These are phyloP conservation scores for Pochonia chlamydosporia DNA, from an alignment of 2,329 filamentous ascomycete genomes.

Conservation along the genomic window DNA sequence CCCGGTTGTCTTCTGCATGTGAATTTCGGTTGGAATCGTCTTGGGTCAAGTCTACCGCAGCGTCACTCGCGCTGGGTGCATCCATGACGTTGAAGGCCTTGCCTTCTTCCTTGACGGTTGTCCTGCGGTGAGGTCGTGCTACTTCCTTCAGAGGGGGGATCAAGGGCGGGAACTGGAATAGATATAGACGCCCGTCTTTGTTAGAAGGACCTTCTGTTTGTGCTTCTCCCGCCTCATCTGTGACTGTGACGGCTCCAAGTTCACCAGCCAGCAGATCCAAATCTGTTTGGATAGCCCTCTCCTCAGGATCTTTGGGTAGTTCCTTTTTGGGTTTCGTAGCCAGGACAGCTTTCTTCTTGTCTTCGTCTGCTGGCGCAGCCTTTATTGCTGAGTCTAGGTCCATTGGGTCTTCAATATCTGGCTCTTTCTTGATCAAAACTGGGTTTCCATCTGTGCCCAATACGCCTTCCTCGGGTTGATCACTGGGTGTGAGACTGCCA, in stretches of 20 bases:
- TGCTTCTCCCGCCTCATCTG: slow-evolving; percentile 21
- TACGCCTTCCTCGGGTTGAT: slow-evolving; percentile 32
- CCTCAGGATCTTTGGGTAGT: slow-evolving; percentile 29
- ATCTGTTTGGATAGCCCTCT: slow-evolving; percentile 32
- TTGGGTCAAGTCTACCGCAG: slow-evolving; percentile 36
- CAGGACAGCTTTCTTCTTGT: slow-evolving; percentile 15
- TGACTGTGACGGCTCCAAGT: slow-evolving; percentile 31
- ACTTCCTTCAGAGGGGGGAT: slow-evolving; percentile 46
- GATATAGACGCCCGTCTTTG: slow-evolving; percentile 52
- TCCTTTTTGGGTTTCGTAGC: slow-evolving; percentile 20
- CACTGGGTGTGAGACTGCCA: slow-evolving; percentile 17
- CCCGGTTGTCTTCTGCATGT: slow-evolving; percentile 21
- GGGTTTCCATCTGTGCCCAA: slow-evolving; percentile 36
- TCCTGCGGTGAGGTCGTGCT: slow-evolving; percentile 16
- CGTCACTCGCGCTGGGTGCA: slow-evolving; percentile 9
- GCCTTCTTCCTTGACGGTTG: slow-evolving; percentile 37
- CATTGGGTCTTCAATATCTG: slow-evolving; percentile 34
- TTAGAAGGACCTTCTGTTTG: slow-evolving; percentile 24
- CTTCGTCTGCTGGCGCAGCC: slow-evolving; percentile 11
- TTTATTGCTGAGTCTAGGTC: slow-evolving; percentile 32
- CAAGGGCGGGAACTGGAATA: slow-evolving; percentile 60
- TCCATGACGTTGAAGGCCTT: slow-evolving; percentile 32
- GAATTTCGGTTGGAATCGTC: slow-evolving; percentile 16
- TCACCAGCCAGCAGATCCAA: slow-evolving; percentile 37
- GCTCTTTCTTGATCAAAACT: slow-evolving; percentile 39